These are phyloP conservation scores for Pleurozium schreberi DNA, from an alignment of 225 moss, liverwort and hornwort genomes.

Conservation along the genomic window DNA sequence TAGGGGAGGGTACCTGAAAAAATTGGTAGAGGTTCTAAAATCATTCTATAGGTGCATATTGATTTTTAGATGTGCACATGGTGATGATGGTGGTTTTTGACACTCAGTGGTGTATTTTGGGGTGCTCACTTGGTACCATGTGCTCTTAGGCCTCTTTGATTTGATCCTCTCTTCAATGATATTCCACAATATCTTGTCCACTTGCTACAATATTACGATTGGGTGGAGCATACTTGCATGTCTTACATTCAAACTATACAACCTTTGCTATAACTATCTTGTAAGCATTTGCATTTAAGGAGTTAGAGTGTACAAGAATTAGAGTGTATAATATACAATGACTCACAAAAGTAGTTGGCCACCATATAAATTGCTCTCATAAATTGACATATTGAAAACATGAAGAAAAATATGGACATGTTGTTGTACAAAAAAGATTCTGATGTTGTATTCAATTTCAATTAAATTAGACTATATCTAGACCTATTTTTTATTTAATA, in stretches of 20 bases:
- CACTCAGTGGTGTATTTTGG: rapidly evolving
- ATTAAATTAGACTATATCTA: too few relatives aligned
- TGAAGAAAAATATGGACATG: too few relatives aligned
- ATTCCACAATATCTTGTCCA: neutral
- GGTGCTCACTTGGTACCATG: rapidly evolving
- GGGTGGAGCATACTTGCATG: rapidly evolving
- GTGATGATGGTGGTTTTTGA: neutral
- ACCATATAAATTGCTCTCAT: too few relatives aligned
- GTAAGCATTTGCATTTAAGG: neutral
- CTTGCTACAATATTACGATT: neutral
- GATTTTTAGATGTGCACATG: neutral
- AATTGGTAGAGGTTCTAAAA: neutral
- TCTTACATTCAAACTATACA: neutral
- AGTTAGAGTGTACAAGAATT: neutral
- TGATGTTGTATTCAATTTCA: too few relatives aligned
- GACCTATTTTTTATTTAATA: too few relatives aligned
- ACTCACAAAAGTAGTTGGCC: too few relatives aligned
- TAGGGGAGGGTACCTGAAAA: neutral
- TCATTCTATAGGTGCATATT: neutral
- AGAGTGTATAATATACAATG: too few relatives aligned
- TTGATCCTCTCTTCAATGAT: neutral
- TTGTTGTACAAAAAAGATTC: too few relatives aligned
- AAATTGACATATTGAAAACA: too few relatives aligned
- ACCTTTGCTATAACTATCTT: neutral
- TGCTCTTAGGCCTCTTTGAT: neutral